These are phyloP conservation scores for Candida hungchunana DNA, from an alignment of 805 yeast genomes.

Conservation along the genomic window DNA sequence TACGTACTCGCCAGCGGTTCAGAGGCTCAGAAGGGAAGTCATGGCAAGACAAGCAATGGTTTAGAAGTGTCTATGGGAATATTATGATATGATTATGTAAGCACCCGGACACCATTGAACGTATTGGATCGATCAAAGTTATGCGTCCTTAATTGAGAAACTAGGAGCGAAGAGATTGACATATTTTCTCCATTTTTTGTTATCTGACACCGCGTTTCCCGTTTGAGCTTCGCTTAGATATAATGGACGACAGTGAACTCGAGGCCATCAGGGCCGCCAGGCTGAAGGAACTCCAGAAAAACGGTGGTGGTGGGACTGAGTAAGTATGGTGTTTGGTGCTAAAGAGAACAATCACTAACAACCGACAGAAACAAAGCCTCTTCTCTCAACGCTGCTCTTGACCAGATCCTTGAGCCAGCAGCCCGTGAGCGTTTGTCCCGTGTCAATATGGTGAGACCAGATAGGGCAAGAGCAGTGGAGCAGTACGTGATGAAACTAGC, in stretches of 20 bases:
- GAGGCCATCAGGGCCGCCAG: conserved; percentile 93
- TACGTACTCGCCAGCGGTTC: conserved; percentile 24
- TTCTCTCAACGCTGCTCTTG: conserved; percentile 32
- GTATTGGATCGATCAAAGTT: too few species aligned
- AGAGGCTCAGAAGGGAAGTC: conserved; percentile 25
- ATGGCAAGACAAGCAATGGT: conserved; percentile 12
- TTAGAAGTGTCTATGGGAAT: too few species aligned
- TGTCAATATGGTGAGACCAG: conserved; percentile 85
- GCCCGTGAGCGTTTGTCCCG: conserved; percentile 88
- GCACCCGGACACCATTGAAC: too few species aligned
- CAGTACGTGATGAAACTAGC: conserved; percentile 68
- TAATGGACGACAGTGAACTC: conserved; percentile 83
- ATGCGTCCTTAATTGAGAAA: too few species aligned
- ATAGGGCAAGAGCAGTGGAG: conserved; percentile 85
- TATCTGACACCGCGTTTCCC: too few species aligned
- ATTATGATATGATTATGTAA: too few species aligned
- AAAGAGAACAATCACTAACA: conserved; percentile 1
- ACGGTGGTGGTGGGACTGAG: too few species aligned
- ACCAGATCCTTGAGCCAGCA: conserved; percentile 71
- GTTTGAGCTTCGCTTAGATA: neutral
- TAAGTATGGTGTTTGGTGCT: too few species aligned
- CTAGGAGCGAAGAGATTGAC: neutral
- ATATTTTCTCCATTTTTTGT: too few species aligned
- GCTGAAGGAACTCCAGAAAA: conserved; percentile 71
- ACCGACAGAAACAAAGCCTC: conserved; percentile 2